phyloP scores from a whole-genome alignment of 345 rosid genomes.

The Brassica cretica region DNA sequence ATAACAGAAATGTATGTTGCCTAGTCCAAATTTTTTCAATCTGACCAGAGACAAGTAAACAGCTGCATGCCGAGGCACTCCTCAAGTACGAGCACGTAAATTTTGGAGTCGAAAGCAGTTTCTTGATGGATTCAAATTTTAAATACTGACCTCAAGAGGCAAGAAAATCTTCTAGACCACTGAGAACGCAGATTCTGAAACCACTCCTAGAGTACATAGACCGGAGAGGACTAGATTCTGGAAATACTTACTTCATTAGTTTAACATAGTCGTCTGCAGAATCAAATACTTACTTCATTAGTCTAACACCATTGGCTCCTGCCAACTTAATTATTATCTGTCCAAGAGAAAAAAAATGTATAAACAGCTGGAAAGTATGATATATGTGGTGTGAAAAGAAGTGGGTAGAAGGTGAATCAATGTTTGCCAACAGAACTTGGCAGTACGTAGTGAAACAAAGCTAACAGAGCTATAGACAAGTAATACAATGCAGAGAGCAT shows the following conservation, averaged over 20 bases:
- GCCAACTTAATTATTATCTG: constrained; percentile 84
- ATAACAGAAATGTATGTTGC: too few species aligned
- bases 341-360: constrained; percentile 1
- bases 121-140: constrained; percentile 68
- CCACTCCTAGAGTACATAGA: not conserved
- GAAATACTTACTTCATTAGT: constrained; percentile 72
- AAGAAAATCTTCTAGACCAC: not conserved
- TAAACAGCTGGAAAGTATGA: not conserved
- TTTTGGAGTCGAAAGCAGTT: constrained; percentile 77
- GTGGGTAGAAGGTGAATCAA: not conserved
- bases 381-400: constrained; percentile 5
- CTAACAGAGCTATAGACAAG: not conserved
- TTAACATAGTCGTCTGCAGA: constrained; percentile 81
- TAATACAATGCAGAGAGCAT: not conserved
- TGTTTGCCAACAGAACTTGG: not conserved
- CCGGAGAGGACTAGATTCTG: not conserved
- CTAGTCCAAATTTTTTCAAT: too few species aligned
- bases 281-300: constrained; percentile 71
- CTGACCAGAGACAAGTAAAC: too few species aligned
- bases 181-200: not conserved
- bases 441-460: not conserved
- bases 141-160: constrained; percentile 63
- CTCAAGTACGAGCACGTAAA: not conserved
- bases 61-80: too few species aligned
- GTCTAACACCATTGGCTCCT: constrained; percentile 88